Conservation (phyloP, 805 yeast species). For the Yamadazyma sp. region DNA sequence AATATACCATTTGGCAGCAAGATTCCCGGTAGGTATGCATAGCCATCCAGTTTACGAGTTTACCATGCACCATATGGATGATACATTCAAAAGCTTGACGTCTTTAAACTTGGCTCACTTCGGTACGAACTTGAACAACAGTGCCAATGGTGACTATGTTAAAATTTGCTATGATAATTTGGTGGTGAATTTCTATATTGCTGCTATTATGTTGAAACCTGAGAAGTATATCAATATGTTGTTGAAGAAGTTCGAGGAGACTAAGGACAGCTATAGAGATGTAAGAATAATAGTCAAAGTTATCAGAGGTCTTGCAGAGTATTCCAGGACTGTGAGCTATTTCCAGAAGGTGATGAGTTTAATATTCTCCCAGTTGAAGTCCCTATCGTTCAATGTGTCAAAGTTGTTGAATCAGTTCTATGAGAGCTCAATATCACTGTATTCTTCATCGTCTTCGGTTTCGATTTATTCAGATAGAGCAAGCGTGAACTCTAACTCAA, state of each 20-base stretch:
- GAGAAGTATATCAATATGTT: constrained; percentile 28
- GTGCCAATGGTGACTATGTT: constrained; percentile 8
- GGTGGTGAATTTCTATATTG: constrained; percentile 29
- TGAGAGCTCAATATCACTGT: constrained; percentile 6
- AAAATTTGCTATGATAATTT: constrained; percentile 22
- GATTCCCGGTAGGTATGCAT: constrained; percentile 21
- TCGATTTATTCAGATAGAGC: constrained; percentile 17
- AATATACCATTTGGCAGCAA: constrained; percentile 36
- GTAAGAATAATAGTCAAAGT: constrained; percentile 28
- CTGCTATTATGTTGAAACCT: constrained; percentile 38
- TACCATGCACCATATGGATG: constrained; percentile 31
- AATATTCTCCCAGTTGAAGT: constrained; percentile 25
- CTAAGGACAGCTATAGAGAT: constrained; percentile 24
- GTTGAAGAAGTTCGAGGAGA: constrained; percentile 22
- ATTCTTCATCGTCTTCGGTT: constrained; percentile 16
- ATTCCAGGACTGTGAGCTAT: constrained; percentile 18
- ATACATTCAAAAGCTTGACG: constrained; percentile 25
- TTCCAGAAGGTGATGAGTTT: constrained; percentile 26
- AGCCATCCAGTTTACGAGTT: constrained; percentile 31
- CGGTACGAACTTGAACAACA: constrained; percentile 2
- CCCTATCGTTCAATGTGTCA: constrained; percentile 26
- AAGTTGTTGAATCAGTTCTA: constrained; percentile 25
- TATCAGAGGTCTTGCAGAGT: constrained; percentile 30
- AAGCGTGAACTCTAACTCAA: constrained; percentile 9
- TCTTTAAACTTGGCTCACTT: constrained; percentile 15